A percentile compares a stretch with the other conserved stretches of the same genome.
Conservation (phyloP, 2,329 filamentous ascomycete species). For the Xylariaceae sp. region DNA sequence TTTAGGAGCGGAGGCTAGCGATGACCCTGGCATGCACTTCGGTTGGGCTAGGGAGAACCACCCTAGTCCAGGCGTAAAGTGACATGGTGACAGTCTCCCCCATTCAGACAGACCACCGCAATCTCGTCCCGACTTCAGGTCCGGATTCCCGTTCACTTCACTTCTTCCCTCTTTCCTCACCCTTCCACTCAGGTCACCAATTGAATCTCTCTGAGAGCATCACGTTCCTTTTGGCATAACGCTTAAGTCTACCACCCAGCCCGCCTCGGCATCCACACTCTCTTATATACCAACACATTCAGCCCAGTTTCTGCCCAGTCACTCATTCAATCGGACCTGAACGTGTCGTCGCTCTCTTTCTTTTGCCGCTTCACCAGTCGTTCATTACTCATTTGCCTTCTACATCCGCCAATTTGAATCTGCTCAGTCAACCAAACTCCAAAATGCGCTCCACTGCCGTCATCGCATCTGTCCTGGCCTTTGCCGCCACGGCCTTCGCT, state of each 20-base stretch:
- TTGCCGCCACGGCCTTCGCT: slow-evolving; percentile 45
- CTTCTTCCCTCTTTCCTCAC: slow-evolving; percentile 1
- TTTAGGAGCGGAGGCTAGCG: slow-evolving; percentile 1
- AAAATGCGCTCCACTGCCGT: slow-evolving; percentile 52
- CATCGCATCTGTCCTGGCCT: slow-evolving; percentile 45
- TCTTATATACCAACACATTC: slow-evolving; percentile 13
- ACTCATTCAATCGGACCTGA: slow-evolving; percentile 10
- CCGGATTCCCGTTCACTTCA: slow-evolving; percentile 6
- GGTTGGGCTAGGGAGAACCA: too few species aligned
- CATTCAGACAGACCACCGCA: too few species aligned
- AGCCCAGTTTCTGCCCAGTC: slow-evolving; percentile 2
- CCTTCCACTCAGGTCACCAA: slow-evolving; percentile 10
- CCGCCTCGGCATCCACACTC: slow-evolving; percentile 14
- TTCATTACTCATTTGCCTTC: neutral
- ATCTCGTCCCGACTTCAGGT: slow-evolving; percentile 11
- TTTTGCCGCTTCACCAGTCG: slow-evolving; percentile 1
- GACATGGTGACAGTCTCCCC: too few species aligned
- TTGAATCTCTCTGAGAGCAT: too few species aligned
- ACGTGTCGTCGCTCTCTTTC: slow-evolving; percentile 4
- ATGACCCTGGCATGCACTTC: neutral
- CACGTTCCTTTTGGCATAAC: slow-evolving; percentile 13
- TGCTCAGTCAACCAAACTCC: slow-evolving; percentile 17
- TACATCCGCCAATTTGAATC: neutral
- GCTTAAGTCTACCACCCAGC: slow-evolving; percentile 6
- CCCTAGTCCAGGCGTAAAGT: neutral